Evolutionary conservation across 83 land plant species (phyloP).

Genomic region (Picea mariana): DNA sequence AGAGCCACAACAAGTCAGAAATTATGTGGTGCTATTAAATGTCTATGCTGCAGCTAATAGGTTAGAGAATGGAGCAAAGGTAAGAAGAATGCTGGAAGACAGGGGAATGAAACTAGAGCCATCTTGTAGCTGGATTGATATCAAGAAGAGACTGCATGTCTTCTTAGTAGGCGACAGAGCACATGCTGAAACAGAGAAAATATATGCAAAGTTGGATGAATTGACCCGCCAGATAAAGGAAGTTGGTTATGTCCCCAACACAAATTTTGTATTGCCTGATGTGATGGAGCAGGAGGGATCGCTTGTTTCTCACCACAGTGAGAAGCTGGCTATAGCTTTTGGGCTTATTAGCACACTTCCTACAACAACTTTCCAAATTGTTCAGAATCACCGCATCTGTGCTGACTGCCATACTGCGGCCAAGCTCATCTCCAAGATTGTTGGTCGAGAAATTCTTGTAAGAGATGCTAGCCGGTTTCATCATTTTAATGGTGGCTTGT

Average conservation of each 20-base stretch:
- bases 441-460: neutral
- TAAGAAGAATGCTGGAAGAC: constrained; percentile 18
- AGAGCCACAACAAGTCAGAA: constrained; percentile 10
- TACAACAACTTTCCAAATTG: neutral
- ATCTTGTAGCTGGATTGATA: constrained; percentile 18
- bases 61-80: constrained; percentile 17
- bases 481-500: too few species aligned
- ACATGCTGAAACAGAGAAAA: neutral
- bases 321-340: neutral
- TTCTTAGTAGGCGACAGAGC: constrained; percentile 17
- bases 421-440: neutral
- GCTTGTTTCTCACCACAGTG: neutral
- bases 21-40: constrained; percentile 15
- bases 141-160: constrained; percentile 7
- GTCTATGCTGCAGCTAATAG: constrained; percentile 3
- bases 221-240: constrained; percentile 14
- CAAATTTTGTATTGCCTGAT: too few species aligned
- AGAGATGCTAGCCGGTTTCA: neutral
- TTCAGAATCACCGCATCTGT: neutral
- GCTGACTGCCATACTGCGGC: neutral
- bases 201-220: constrained; percentile 3
- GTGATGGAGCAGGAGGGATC: too few species aligned
- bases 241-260: too few species aligned
- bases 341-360: constrained; percentile 3
- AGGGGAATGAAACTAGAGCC: constrained; percentile 5